These are phyloP conservation scores for Corinectria fuckeliana DNA, from an alignment of 2,329 filamentous ascomycete genomes.

Conservation along the genomic window DNA sequence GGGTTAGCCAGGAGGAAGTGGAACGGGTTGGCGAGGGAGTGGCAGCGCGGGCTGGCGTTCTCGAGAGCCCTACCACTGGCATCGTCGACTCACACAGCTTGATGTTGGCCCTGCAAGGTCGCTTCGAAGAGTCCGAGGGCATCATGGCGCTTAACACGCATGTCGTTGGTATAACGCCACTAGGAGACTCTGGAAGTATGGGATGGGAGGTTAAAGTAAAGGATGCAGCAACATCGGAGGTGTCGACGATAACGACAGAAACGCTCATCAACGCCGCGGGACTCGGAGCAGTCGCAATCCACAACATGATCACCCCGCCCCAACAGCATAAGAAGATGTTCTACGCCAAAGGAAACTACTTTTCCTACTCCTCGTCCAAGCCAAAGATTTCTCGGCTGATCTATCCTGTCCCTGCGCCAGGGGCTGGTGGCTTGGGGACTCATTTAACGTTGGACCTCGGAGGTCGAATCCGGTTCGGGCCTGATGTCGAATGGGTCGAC, in stretches of 20 bases:
- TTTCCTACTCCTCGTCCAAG: constrained; percentile 73
- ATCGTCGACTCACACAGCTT: constrained; percentile 88
- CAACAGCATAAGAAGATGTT: constrained; percentile 65
- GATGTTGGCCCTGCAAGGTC: constrained; percentile 80
- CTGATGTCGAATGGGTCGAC: constrained; percentile 93
- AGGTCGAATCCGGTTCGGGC: constrained; percentile 87
- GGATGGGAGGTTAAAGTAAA: constrained; percentile 76
- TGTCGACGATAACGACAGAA: constrained; percentile 71
- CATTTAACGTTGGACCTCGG: constrained; percentile 90
- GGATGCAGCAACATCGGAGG: constrained; percentile 54
- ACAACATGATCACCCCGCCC: constrained; percentile 79
- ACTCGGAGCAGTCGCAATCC: constrained; percentile 78
- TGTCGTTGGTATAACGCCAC: constrained; percentile 66
- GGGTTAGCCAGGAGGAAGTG: constrained; percentile 70
- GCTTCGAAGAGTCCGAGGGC: constrained; percentile 79
- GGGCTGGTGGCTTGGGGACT: constrained; percentile 85
- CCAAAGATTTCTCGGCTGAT: constrained; percentile 76
- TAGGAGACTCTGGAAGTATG: constrained; percentile 52
- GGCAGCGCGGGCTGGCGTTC: constrained; percentile 61
- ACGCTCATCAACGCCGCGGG: constrained; percentile 88
- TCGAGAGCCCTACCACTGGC: constrained; percentile 85
- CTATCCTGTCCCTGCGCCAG: constrained; percentile 86
- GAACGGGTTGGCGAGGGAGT: constrained; percentile 75
- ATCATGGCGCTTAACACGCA: constrained; percentile 73
- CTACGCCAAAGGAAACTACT: constrained; percentile 97